Percentiles rank a stretch among this genome's conserved stretches.
phyloP scores from a whole-genome alignment of 192 early-diverging fungal genomes.

The Chytriomyces hyalinus region DNA sequence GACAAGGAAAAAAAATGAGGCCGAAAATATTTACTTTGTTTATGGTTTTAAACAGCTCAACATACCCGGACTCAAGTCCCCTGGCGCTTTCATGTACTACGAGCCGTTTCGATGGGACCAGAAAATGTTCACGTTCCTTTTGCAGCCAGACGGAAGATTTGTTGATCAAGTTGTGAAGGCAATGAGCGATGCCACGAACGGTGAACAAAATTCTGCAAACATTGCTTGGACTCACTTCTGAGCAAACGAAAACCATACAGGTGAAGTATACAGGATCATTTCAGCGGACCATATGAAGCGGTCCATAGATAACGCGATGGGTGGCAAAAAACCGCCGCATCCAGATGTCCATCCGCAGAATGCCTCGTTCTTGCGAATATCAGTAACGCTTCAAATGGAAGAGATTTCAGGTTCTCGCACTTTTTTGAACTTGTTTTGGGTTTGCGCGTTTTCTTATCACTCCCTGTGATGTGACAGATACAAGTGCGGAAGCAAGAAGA shows the following conservation, averaged over 20 bases:
- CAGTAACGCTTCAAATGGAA: conserved; percentile 40
- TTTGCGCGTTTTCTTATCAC: neutral
- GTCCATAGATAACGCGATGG: conserved; percentile 66
- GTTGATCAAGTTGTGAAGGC: conserved; percentile 55
- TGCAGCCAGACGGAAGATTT: conserved; percentile 56
- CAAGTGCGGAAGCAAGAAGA: neutral
- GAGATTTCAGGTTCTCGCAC: conserved; percentile 16
- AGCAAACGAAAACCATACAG: conserved; percentile 10
- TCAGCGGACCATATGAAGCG: conserved; percentile 62
- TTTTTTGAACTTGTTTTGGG: neutral
- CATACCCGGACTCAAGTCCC: conserved; percentile 65
- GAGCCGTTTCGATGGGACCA: conserved; percentile 91
- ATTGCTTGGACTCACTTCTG: conserved; percentile 21
- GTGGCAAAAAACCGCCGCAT: conserved; percentile 30
- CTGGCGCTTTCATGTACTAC: conserved; percentile 68
- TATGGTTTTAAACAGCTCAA: conserved; percentile 56
- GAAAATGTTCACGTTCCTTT: conserved; percentile 67
- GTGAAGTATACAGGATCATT: conserved; percentile 48
- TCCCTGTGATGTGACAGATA: neutral
- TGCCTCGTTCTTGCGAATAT: conserved; percentile 28
- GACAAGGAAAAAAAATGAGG: neutral
- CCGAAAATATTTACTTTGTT: conserved; percentile 29
- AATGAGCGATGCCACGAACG: conserved; percentile 76
- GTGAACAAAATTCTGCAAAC: conserved; percentile 56
- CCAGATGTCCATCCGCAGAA: conserved; percentile 37